A percentile compares a stretch with the other conserved stretches of the same genome.
Conservation (phyloP, 2,329 filamentous ascomycete species). For the Aaosphaeria arxii region DNA sequence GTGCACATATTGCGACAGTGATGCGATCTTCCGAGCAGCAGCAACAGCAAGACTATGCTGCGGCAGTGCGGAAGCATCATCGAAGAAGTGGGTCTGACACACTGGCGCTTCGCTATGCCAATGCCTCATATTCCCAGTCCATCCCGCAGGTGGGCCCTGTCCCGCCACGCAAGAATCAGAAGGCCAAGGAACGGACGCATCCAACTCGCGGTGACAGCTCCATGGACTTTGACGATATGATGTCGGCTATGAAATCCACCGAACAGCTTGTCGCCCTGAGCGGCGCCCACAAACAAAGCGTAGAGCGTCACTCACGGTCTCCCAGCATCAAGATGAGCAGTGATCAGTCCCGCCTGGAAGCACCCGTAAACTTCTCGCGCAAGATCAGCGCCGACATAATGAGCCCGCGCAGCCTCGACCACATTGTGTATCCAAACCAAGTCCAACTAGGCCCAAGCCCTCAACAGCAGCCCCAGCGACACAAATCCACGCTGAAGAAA, state of each 20-base stretch:
- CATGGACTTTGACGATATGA: constrained; percentile 16
- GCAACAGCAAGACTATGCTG: constrained; percentile 22
- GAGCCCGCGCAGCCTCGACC: constrained; percentile 2
- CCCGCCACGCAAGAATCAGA: constrained; percentile 10
- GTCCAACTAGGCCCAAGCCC: constrained; percentile 1
- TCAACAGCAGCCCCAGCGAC: constrained; percentile 17
- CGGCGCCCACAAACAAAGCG: constrained; percentile 13
- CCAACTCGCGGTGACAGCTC: constrained; percentile 1
- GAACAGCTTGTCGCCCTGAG: constrained; percentile 12
- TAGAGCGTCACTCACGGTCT: constrained; percentile 8
- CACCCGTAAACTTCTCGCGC: constrained; percentile 25
- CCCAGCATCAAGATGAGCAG: constrained; percentile 19
- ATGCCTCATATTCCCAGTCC: constrained; percentile 11
- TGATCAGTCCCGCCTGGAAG: constrained; percentile 17
- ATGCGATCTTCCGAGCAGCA: constrained; percentile 33
- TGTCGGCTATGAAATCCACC: constrained; percentile 23
- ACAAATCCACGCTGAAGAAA: constrained; percentile 32
- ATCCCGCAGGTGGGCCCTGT: constrained; percentile 8
- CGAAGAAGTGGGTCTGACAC: constrained; percentile 29
- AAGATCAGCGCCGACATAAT: constrained; percentile 29
- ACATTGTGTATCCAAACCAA: constrained; percentile 4
- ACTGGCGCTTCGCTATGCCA: constrained; percentile 20
- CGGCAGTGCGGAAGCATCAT: constrained; percentile 23
- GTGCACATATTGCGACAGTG: constrained; percentile 31
- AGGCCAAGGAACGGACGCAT: constrained; percentile 4